A percentile compares a stretch with the other conserved stretches of the same genome.
phyloP scores from a whole-genome alignment of 2,329 filamentous ascomycete genomes.

The Fusarium sp. region DNA sequence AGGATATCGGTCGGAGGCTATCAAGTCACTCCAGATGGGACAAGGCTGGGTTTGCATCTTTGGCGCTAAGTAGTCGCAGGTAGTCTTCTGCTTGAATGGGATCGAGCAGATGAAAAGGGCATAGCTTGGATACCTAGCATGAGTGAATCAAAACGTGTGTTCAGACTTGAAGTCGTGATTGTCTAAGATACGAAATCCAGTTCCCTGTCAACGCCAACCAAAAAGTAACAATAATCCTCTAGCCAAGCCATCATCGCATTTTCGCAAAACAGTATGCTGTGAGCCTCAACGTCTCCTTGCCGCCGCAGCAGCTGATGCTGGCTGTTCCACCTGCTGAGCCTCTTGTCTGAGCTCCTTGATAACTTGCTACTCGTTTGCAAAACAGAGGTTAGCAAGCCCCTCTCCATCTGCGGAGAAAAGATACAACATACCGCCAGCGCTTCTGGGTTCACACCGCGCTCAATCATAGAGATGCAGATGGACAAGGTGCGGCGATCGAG shows the following conservation, averaged over 20 bases:
- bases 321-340: slow-evolving; percentile 61
- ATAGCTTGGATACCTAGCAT: slow-evolving; percentile 18
- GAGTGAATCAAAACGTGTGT: slow-evolving; percentile 15
- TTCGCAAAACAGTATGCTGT: background rate
- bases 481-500: slow-evolving; percentile 91
- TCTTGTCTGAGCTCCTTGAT: slow-evolving; percentile 70
- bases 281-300: slow-evolving; percentile 42
- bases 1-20: slow-evolving; percentile 22
- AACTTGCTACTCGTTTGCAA: slow-evolving; percentile 58
- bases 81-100: slow-evolving; percentile 14
- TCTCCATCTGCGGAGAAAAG: rapidly evolving
- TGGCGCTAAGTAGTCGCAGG: slow-evolving; percentile 22
- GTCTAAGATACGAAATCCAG: slow-evolving; percentile 6
- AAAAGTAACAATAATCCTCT: slow-evolving; percentile 3
- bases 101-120: slow-evolving; percentile 13
- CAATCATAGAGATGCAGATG: slow-evolving; percentile 95
- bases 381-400: background rate
- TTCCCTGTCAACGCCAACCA: slow-evolving; percentile 27
- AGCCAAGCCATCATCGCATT: background rate
- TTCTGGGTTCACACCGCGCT: slow-evolving; percentile 96
- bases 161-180: slow-evolving; percentile 5
- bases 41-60: slow-evolving; percentile 29
- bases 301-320: slow-evolving; percentile 47
- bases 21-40: slow-evolving; percentile 12
- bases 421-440: slow-evolving; percentile 80